These are phyloP conservation scores for Articulospora tetracladia DNA, from an alignment of 495 filamentous ascomycete genomes.

Conservation along the genomic window DNA sequence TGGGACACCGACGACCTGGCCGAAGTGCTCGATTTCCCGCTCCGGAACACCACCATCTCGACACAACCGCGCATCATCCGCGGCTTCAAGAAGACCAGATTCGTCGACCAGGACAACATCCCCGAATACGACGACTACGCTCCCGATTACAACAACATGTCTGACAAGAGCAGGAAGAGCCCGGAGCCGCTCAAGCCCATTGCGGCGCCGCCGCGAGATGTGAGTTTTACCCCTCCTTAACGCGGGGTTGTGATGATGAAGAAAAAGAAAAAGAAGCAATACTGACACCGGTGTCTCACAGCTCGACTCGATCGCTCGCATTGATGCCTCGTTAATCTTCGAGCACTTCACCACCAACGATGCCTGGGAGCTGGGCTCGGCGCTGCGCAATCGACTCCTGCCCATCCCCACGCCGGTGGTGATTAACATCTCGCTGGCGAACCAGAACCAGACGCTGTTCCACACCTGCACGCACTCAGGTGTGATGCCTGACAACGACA, in stretches of 20 bases:
- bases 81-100: not conserved
- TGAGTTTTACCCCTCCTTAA: conserved; percentile 16
- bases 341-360: conserved; percentile 59
- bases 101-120: conserved; percentile 6
- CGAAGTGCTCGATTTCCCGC: not conserved
- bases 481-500: conserved; percentile 54
- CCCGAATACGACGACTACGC: not conserved
- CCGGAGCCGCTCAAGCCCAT: conserved; percentile 21
- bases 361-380: conserved; percentile 62
- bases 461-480: conserved; percentile 43
- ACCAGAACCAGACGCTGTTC: conserved; percentile 57
- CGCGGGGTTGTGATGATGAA: not conserved
- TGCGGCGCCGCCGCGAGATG: conserved; percentile 26
- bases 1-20: conserved; percentile 3
- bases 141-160: not conserved
- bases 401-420: conserved; percentile 52
- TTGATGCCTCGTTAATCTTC: conserved; percentile 53
- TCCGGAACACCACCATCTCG: not conserved
- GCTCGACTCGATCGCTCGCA: conserved; percentile 44
- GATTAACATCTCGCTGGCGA: conserved; percentile 61
- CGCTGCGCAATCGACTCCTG: conserved; percentile 58
- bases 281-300: conserved; percentile 19
- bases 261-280: not conserved
- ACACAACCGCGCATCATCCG: not conserved
- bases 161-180: not conserved